Conservation (phyloP, 257 asterid species). For the Craterostigma plantagineum region DNA sequence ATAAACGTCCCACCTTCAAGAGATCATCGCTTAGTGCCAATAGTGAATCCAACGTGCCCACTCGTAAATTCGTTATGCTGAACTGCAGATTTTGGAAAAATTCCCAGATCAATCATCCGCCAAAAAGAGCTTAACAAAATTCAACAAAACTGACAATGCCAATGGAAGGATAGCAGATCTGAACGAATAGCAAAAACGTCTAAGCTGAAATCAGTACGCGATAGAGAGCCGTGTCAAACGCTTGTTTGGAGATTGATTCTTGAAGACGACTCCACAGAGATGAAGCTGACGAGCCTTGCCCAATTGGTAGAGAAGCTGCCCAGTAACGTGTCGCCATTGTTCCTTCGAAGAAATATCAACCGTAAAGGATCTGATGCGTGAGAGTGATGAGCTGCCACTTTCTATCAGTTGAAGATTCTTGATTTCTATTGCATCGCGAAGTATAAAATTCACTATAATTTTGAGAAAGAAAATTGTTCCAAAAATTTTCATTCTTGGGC, state of each 20-base stretch:
- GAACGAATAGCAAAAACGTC: background rate
- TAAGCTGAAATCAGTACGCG: conserved; percentile 26
- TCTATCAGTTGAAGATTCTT: too few species aligned
- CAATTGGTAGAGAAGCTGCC: conserved; percentile 78
- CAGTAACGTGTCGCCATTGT: conserved; percentile 84
- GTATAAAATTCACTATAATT: too few species aligned
- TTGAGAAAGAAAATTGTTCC: too few species aligned
- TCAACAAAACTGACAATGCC: background rate
- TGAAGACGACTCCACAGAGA: conserved; percentile 78
- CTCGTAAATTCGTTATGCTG: conserved; percentile 84
- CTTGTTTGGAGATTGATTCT: conserved; percentile 68
- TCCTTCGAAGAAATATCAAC: too few species aligned
- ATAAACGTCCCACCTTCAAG: conserved; percentile 27
- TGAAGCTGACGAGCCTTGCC: conserved; percentile 34
- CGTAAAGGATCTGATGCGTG: too few species aligned
- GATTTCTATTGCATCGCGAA: too few species aligned
- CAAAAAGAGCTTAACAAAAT: background rate
- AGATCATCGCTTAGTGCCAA: conserved; percentile 80
- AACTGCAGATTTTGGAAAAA: conserved; percentile 27
- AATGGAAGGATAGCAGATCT: conserved; percentile 8
- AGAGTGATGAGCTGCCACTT: too few species aligned
- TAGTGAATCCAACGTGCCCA: conserved; percentile 76
- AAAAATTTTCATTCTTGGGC: too few species aligned
- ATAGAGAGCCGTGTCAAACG: conserved; percentile 88
- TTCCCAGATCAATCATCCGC: background rate